Evolutionary conservation across 164 flowering plant species (phyloP).

Genomic region (Liriodendron chinense): DNA sequence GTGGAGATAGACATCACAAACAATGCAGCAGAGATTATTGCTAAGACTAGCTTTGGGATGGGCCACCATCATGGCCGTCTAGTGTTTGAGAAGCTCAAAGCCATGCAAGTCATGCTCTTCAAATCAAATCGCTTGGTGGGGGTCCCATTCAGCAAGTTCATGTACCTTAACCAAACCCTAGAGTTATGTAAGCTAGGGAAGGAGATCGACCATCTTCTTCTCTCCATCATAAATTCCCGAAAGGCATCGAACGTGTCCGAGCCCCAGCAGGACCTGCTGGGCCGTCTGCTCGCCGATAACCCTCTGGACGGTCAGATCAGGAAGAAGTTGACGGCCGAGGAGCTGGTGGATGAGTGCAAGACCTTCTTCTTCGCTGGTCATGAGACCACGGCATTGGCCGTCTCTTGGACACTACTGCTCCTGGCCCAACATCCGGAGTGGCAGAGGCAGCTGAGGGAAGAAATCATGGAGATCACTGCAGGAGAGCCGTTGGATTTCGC

Average conservation of each 20-base stretch:
- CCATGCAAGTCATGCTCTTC: slow-evolving; percentile 62
- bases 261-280: slow-evolving; percentile 45
- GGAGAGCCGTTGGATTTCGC: not conserved
- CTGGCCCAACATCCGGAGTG: slow-evolving; percentile 1
- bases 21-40: slow-evolving; percentile 73
- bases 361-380: slow-evolving; percentile 94
- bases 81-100: slow-evolving; percentile 58
- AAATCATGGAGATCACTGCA: slow-evolving; percentile 1
- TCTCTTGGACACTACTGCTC: slow-evolving; percentile 24
- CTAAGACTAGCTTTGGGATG: slow-evolving; percentile 70
- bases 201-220: slow-evolving; percentile 65
- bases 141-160: slow-evolving; percentile 61
- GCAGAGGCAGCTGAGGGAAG: not conserved
- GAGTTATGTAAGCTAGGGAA: slow-evolving; percentile 54
- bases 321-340: slow-evolving; percentile 29
- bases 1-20: slow-evolving; percentile 49
- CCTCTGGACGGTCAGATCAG: slow-evolving; percentile 10
- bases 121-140: slow-evolving; percentile 61
- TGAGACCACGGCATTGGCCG: slow-evolving; percentile 77
- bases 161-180: slow-evolving; percentile 38
- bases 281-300: slow-evolving; percentile 46
- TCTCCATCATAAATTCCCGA: slow-evolving; percentile 43
- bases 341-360: slow-evolving; percentile 91
- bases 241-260: not conserved
- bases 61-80: slow-evolving; percentile 33